Evolutionary conservation across 2,329 filamentous ascomycete genomes (phyloP), one percentile per base, ranked within the genome.

Genomic region (Setomelanomma holmii): DNA sequence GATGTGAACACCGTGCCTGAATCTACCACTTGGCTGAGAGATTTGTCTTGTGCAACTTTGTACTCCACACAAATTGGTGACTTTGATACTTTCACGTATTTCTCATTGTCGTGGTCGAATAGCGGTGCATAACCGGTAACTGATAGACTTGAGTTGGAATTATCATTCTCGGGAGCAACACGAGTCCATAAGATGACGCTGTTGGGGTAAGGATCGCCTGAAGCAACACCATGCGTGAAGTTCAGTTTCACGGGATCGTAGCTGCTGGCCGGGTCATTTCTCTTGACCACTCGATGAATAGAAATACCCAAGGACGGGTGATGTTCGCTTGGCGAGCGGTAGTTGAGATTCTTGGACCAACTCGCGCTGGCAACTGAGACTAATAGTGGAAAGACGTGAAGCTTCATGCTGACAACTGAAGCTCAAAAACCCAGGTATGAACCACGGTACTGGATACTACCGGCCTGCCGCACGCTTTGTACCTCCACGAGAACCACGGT

Each of bases 1-100:
- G 82, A 89, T 0, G 89, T 91, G 66, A 86, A 90, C 1, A 82
- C 86, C 30, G 75, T 82, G 4, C 89, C 89, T 1, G 76, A 77
- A 44, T 82, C 78, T 1, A 84, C 83, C 6, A 84, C 75, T 17
- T 49, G 49, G 10, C 73, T 72, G 24, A 83, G 76, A n/a, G 76
- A 71, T 43, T 79, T 67, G 59, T 82, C 79, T 17, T 75, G 74
- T 12, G 80, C 79, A 16, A 90, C 82, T 51, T 81, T 82, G 79
- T 85, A 91, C 30, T 86, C 79, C 0, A 91, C 81, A 61, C 89
- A 91, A 24, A 90, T 80, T 0, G 88, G 86, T 5, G 84, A 78
- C 51, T 80, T 84, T 14, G 82, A 85, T 4, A 80, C 75, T 6
- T 73, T 64, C 56, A 84, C 75, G 60, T 82, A 81, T 35, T 82